phyloP scores from a whole-genome alignment of 2,329 filamentous ascomycete species.

The Fusarium sp. region DNA sequence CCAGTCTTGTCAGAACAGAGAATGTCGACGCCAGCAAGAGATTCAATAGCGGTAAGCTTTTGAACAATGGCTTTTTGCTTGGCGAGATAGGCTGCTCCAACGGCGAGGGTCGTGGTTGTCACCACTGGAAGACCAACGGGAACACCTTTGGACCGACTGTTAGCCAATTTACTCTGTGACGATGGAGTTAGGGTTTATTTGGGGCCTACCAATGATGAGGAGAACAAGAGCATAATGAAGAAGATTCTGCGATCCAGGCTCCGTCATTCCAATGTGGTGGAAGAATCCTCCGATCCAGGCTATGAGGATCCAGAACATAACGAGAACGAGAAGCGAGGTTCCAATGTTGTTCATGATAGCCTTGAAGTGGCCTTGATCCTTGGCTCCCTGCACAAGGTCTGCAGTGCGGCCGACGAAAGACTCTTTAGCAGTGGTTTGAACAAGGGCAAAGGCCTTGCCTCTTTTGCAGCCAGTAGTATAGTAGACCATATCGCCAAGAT shows the following conservation, averaged over 20 bases:
- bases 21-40: constrained; percentile 22
- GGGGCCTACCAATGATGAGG: constrained; percentile 17
- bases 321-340: constrained; percentile 16
- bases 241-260: constrained; percentile 20
- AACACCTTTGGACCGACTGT: not conserved
- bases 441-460: constrained; percentile 16
- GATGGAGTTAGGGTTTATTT: rapidly evolving
- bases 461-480: constrained; percentile 30
- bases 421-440: constrained; percentile 11
- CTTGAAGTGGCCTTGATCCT: constrained; percentile 31
- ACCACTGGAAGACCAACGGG: constrained; percentile 27
- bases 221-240: constrained; percentile 26
- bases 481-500: constrained; percentile 21
- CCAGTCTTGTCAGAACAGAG: constrained; percentile 28
- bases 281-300: constrained; percentile 29
- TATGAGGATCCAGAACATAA: constrained; percentile 25
- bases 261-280: constrained; percentile 16
- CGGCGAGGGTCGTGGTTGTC: constrained; percentile 26
- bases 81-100: constrained; percentile 18
- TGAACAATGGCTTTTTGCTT: constrained; percentile 28
- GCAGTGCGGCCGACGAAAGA: constrained; percentile 28
- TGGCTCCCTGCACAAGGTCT: constrained; percentile 25
- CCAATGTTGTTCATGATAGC: constrained; percentile 31
- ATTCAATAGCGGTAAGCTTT: constrained; percentile 13
- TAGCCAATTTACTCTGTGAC: not conserved